These are phyloP conservation scores for Tarenaya hassleriana DNA, from an alignment of 345 rosid genomes.

Conservation along the genomic window DNA sequence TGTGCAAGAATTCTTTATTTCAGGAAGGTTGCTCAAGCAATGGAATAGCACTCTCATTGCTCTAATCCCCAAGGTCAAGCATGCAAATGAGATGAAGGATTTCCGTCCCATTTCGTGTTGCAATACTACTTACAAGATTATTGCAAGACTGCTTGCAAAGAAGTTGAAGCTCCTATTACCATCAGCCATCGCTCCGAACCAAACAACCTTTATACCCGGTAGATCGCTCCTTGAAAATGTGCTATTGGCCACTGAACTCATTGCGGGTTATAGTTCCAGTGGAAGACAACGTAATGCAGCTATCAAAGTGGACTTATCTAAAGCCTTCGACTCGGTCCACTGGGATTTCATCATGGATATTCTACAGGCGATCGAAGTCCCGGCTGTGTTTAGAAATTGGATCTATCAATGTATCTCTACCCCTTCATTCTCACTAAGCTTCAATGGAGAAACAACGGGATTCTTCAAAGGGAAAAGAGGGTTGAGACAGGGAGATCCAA, in stretches of 20 bases:
- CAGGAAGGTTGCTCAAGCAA: not conserved
- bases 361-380: not conserved
- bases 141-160: not conserved
- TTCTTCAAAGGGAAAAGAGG: too few species aligned
- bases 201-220: not conserved
- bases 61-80: not conserved
- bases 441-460: not conserved
- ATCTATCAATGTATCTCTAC: not conserved
- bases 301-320: not conserved
- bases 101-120: not conserved
- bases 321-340: not conserved
- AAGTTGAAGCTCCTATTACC: not conserved
- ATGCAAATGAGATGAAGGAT: not conserved
- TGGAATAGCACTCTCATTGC: too few species aligned
- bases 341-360: not conserved
- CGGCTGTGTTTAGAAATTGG: not conserved
- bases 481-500: not conserved
- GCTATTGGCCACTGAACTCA: not conserved
- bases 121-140: not conserved
- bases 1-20: not conserved
- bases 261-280: not conserved
- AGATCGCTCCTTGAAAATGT: not conserved
- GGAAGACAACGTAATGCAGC: not conserved
- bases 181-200: not conserved
- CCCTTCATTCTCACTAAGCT: not conserved